Conservation (phyloP, 177 flowering plant genomes). For the Vitis hybrid region DNA sequence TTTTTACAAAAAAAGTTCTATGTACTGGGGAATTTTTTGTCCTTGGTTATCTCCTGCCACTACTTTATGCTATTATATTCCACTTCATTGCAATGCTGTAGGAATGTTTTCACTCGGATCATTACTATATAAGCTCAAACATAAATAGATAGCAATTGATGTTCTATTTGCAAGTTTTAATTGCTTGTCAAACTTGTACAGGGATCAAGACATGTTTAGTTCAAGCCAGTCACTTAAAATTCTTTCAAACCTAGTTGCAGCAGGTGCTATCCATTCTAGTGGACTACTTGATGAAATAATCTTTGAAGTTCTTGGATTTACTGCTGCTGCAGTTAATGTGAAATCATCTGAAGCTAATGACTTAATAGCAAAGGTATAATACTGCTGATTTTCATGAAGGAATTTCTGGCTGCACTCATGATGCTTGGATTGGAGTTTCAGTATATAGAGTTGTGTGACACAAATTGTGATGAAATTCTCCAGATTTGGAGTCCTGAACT, state of each 20-base stretch:
- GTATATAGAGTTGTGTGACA: no score
- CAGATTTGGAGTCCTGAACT: no score
- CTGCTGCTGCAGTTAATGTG: constrained; percentile 30
- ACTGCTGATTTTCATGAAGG: not conserved
- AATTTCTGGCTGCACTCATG: constrained; percentile 4
- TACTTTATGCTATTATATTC: no score
- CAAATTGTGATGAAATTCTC: no score
- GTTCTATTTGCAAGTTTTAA: constrained; percentile 3
- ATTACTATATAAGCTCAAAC: no score
- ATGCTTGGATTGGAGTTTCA: no score
- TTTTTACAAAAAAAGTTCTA: no score
- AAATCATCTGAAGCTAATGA: constrained; percentile 49
- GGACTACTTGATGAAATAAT: constrained; percentile 59
- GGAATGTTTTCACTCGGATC: no score
- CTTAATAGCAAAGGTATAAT: constrained; percentile 63
- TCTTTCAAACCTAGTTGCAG: constrained; percentile 75
- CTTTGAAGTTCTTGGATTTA: constrained; percentile 55
- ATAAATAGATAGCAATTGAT: not conserved
- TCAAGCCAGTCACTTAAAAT: constrained; percentile 76
- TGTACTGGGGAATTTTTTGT: no score
- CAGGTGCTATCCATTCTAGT: constrained; percentile 57
- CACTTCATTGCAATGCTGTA: no score
- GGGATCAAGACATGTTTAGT: constrained; percentile 55
- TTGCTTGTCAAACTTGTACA: constrained; percentile 31
- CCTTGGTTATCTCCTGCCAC: no score